Evolutionary conservation across 129 eudicot species (phyloP).

Genomic region (Mikania micrantha): DNA sequence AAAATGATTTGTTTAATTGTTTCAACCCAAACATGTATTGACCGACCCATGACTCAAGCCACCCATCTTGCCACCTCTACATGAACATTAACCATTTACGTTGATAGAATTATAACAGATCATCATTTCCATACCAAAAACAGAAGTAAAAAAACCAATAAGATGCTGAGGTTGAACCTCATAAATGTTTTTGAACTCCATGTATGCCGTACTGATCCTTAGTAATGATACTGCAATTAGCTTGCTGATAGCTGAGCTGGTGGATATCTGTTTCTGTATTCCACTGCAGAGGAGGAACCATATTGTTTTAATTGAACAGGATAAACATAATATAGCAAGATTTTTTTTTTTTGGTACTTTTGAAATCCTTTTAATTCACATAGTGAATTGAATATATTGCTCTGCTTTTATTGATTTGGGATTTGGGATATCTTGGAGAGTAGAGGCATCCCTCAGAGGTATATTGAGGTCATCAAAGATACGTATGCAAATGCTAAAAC

Average conservation of each 20-base stretch:
- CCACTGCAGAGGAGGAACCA: slow-evolving; percentile 51
- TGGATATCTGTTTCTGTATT: slow-evolving; percentile 75
- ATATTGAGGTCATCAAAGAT: too few relatives aligned
- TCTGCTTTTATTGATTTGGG: too few relatives aligned
- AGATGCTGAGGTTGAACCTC: slow-evolving; percentile 48
- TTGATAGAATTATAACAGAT: not conserved
- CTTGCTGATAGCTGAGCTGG: slow-evolving; percentile 64
- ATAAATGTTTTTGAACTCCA: slow-evolving; percentile 80
- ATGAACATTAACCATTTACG: not conserved
- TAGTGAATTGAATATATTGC: not conserved
- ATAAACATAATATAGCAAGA: not conserved
- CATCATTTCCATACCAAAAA: not conserved
- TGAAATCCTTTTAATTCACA: not conserved
- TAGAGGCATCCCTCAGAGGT: too few relatives aligned
- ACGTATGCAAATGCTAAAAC: too few relatives aligned
- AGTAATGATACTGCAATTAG: slow-evolving; percentile 56
- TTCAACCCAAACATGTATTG: not conserved
- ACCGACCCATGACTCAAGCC: not conserved
- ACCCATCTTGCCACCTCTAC: not conserved
- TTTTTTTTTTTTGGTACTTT: not conserved
- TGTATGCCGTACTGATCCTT: slow-evolving; percentile 81
- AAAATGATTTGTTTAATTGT: not conserved
- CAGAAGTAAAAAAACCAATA: slow-evolving; percentile 9
- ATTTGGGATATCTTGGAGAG: too few relatives aligned
- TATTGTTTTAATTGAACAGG: not conserved